phyloP scores from a whole-genome alignment of 805 yeast genomes.

The Yarrowia sp. region DNA sequence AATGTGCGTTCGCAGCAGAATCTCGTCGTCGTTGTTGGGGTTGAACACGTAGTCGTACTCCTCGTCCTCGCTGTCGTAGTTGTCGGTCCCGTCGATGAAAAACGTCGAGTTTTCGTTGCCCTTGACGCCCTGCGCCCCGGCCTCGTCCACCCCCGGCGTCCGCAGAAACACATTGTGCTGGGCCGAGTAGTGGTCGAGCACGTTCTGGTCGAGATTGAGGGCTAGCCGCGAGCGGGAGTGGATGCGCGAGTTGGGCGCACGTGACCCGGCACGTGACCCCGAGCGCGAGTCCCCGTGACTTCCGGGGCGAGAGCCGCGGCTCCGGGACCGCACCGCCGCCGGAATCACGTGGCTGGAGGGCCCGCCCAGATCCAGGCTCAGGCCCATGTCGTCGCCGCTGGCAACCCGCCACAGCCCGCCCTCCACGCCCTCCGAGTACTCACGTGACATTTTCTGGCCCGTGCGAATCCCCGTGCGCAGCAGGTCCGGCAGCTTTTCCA shows the following conservation, averaged over 20 bases:
- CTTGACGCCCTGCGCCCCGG: slow-evolving; percentile 15
- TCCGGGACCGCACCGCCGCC: slow-evolving; percentile 2
- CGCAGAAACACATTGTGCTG: slow-evolving; percentile 34
- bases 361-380: slow-evolving; percentile 6
- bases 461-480: slow-evolving; percentile 26
- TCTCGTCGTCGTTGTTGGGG: slow-evolving; percentile 38
- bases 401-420: slow-evolving; percentile 37
- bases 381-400: slow-evolving; percentile 19
- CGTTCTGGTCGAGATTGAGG: slow-evolving; percentile 17
- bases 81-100: slow-evolving; percentile 34
- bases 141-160: slow-evolving; percentile 26
- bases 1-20: slow-evolving; percentile 35
- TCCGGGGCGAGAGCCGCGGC: slow-evolving; percentile 26
- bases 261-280: slow-evolving; percentile 5
- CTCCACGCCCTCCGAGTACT: slow-evolving; percentile 40
- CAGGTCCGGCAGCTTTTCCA: slow-evolving; percentile 28
- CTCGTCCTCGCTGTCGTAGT: slow-evolving; percentile 36
- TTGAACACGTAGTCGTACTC: slow-evolving; percentile 39
- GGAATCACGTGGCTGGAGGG: not conserved
- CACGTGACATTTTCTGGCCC: slow-evolving; percentile 37
- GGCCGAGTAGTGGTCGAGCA: slow-evolving; percentile 14
- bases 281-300: slow-evolving; percentile 22
- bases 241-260: slow-evolving; percentile 34
- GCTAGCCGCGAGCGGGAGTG: slow-evolving; percentile 25
- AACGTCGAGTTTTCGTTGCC: slow-evolving; percentile 36